Evolutionary conservation across 1,284 basidiomycete genomes (phyloP).

Genomic region (Boletus sp.): DNA sequence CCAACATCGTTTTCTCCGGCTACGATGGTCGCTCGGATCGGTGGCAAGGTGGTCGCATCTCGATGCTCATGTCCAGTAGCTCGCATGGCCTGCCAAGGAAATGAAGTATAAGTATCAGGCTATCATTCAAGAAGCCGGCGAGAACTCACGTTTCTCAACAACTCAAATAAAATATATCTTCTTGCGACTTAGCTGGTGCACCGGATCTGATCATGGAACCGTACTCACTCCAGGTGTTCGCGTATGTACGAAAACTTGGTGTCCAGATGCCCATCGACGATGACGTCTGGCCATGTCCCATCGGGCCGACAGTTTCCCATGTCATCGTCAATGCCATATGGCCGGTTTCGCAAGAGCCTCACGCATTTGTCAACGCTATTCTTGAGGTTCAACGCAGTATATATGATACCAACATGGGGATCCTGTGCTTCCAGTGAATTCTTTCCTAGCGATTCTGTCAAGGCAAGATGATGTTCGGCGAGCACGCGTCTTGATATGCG

Average conservation of each 20-base stretch:
- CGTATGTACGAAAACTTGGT: conserved; percentile 84
- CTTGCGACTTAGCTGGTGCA: conserved; percentile 8
- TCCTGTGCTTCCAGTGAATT: conserved; percentile 42
- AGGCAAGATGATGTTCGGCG: conserved; percentile 87
- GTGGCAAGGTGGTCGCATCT: conserved; percentile 48
- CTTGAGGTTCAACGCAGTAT: conserved; percentile 73
- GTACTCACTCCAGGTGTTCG: conserved; percentile 81
- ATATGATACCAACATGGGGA: conserved; percentile 86
- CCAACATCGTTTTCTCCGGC: conserved; percentile 72
- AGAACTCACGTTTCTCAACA: conserved; percentile 78
- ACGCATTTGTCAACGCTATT: conserved; percentile 74
- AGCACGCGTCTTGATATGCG: conserved; percentile 89
- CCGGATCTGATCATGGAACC: neutral
- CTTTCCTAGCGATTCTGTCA: conserved; percentile 63
- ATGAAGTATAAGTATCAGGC: neutral
- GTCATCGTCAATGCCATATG: conserved; percentile 49
- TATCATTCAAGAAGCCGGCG: neutral
- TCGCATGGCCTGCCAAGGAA: conserved; percentile 60
- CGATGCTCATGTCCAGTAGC: conserved; percentile 60
- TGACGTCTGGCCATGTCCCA: conserved; percentile 63
- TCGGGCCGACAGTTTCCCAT: conserved; percentile 34
- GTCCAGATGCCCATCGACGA: conserved; percentile 74
- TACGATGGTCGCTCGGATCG: conserved; percentile 74
- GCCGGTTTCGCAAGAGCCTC: conserved; percentile 57
- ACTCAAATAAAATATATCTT: conserved; percentile 87